These are phyloP conservation scores for Nitzschia sp. DNA, from an alignment of 108 stramenopile genomes.

Conservation along the genomic window DNA sequence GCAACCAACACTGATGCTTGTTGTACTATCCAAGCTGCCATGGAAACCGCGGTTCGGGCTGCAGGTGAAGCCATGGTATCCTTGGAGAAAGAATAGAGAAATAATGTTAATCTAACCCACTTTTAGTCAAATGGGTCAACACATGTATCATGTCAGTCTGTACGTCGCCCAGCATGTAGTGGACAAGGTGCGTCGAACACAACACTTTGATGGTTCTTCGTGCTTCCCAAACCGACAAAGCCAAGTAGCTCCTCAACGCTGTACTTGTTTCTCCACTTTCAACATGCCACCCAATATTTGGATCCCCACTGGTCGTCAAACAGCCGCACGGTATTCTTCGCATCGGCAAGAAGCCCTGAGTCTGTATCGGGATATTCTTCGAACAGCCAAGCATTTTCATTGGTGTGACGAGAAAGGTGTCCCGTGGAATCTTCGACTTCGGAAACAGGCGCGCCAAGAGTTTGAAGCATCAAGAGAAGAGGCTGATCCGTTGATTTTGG, in stretches of 20 bases:
- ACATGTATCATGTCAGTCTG: too few species aligned
- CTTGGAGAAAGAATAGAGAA: not conserved
- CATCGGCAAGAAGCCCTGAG: constrained; percentile 66
- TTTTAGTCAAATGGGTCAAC: too few species aligned
- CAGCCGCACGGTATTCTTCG: constrained; percentile 36
- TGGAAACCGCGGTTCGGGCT: constrained; percentile 46
- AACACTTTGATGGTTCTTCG: too few species aligned
- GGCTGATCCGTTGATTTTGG: constrained; percentile 87
- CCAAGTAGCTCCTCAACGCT: too few species aligned
- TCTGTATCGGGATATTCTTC: constrained; percentile 86
- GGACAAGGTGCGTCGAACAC: too few species aligned
- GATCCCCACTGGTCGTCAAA: constrained; percentile 35
- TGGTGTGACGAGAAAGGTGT: constrained; percentile 70
- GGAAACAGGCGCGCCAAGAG: constrained; percentile 80
- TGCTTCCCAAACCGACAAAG: too few species aligned
- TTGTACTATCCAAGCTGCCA: constrained; percentile 50
- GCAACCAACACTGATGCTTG: constrained; percentile 47
- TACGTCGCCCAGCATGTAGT: too few species aligned
- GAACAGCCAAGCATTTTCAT: constrained; percentile 88
- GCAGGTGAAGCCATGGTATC: constrained; percentile 20
- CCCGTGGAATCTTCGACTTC: constrained; percentile 79
- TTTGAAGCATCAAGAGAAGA: constrained; percentile 85
- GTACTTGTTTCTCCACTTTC: not conserved
- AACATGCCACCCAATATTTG: constrained; percentile 50
- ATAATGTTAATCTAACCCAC: too few species aligned